These are phyloP conservation scores for Hippophae gyantsensis DNA, from an alignment of 306 rosid genomes.

Conservation along the genomic window DNA sequence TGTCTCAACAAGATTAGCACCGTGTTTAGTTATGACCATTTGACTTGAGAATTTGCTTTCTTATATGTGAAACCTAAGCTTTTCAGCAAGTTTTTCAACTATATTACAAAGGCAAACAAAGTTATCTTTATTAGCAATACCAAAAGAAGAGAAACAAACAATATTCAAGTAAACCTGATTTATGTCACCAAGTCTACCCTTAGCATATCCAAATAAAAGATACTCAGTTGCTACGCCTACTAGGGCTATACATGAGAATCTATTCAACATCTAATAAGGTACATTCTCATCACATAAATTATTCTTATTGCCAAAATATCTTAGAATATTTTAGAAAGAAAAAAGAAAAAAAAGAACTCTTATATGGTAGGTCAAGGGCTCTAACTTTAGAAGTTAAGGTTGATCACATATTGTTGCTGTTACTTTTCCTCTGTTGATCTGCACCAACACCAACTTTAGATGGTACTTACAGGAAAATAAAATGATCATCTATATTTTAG, in stretches of 20 bases:
- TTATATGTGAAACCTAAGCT: slow-evolving; percentile 83
- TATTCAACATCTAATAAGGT: too few relatives aligned
- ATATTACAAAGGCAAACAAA: too few relatives aligned
- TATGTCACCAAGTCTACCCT: too few relatives aligned
- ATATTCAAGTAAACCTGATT: too few relatives aligned
- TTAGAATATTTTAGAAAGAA: neutral
- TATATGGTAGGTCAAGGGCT: slow-evolving; percentile 6
- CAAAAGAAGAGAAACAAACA: too few relatives aligned
- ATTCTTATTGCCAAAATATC: slow-evolving; percentile 8
- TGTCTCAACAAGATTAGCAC: slow-evolving; percentile 58
- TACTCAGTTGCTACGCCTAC: too few relatives aligned
- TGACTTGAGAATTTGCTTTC: slow-evolving; percentile 81
- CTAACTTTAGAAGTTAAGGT: neutral
- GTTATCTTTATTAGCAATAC: too few relatives aligned
- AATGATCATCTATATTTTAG: too few relatives aligned
- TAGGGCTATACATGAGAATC: too few relatives aligned
- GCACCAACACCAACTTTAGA: slow-evolving; percentile 6
- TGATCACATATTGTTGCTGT: slow-evolving; percentile 54
- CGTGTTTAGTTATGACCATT: slow-evolving; percentile 79
- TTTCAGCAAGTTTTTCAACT: neutral
- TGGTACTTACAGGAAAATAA: too few relatives aligned
- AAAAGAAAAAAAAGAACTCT: neutral
- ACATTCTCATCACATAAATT: too few relatives aligned
- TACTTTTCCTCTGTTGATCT: slow-evolving; percentile 73
- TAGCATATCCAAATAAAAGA: too few relatives aligned